Evolutionary conservation across 1,284 basidiomycete species (phyloP).

Genomic region (Papiliotrema fonsecae): DNA sequence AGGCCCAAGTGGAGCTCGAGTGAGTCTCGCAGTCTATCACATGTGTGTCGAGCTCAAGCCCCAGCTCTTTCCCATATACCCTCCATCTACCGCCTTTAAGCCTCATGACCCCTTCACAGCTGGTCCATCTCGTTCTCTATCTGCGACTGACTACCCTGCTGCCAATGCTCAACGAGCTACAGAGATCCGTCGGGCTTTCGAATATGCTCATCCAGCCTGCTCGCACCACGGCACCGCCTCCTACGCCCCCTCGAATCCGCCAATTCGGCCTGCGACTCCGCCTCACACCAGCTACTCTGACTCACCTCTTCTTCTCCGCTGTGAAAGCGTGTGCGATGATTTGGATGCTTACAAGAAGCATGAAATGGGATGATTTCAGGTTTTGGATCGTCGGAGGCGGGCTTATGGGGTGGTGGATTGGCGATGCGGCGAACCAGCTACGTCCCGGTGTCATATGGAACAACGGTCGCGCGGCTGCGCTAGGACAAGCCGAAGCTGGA

Average conservation of each 20-base stretch:
- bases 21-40: conserved; percentile 16
- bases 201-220: conserved; percentile 1
- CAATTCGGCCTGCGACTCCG: conserved; percentile 12
- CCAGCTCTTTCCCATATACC: conserved; percentile 15
- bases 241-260: conserved; percentile 5
- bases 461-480: neutral
- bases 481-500: neutral
- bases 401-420: conserved; percentile 30
- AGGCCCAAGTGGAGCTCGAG: conserved; percentile 33
- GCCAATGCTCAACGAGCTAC: conserved; percentile 19
- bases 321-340: conserved; percentile 28
- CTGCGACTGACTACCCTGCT: conserved; percentile 34
- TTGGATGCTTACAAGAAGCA: conserved; percentile 38
- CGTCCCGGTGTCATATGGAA: conserved; percentile 1
- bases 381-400: conserved; percentile 34
- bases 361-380: conserved; percentile 30
- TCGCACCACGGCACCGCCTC: conserved; percentile 1
- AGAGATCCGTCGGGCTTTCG: conserved; percentile 3
- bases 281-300: conserved; percentile 17
- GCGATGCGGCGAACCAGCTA: conserved; percentile 21
- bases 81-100: conserved; percentile 32
- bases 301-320: conserved; percentile 30
- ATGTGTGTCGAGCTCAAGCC: conserved; percentile 8
- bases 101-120: conserved; percentile 24
- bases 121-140: conserved; percentile 32